Evolutionary conservation across 164 flowering plant genomes (phyloP), one percentile per base, ranked within the genome.

Genomic region (Piper betle): DNA sequence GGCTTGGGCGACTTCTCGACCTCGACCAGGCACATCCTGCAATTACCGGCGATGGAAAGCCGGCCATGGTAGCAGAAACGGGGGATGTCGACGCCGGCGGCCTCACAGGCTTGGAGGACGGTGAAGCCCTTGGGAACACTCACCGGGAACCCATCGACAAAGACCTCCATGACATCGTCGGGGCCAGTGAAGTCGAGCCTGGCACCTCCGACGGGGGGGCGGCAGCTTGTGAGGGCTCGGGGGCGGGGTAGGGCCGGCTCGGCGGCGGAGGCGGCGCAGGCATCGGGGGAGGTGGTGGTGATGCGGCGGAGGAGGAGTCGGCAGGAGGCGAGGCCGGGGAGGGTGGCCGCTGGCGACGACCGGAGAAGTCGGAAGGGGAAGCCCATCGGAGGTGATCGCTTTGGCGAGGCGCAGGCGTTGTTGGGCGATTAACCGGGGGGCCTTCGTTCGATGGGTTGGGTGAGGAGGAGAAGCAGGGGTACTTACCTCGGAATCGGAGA

Each of bases 1-100:
- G 99, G 99, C 81, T 94, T 94, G 25, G 99, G 99, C 9, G 96
- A 85, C 70, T 94, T 94, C 84, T 94, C 96, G 20, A 94, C 96
- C 73, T 94, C 99, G 41, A 94, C 97, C 46, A 94, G 77, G 60
- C 99, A 91, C 99, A 94, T 91, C 38, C 99, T 83, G 71, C 99
- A 94, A 68, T 94, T 94, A 0, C 99, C 97, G 17, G 99, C 99
- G 43, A 94, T 87, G 2, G 99, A 91, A 6, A 94, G 83, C 1
- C 96, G 84, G 60, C 75, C 78, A 67, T 94, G 99, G 64, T 94
- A 91, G 66, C 99, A 91, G 64, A 91, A 94, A 17, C 99, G 69
- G 17, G 99, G 97, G 62, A 94, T 87, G 56, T 94, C 96, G 33
- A 94, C 91, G 33, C 97, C 97, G 18, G 97, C 99, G 56, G 91